phyloP scores from a whole-genome alignment of 2,329 filamentous ascomycete species.

The Thelonectria blattea region DNA sequence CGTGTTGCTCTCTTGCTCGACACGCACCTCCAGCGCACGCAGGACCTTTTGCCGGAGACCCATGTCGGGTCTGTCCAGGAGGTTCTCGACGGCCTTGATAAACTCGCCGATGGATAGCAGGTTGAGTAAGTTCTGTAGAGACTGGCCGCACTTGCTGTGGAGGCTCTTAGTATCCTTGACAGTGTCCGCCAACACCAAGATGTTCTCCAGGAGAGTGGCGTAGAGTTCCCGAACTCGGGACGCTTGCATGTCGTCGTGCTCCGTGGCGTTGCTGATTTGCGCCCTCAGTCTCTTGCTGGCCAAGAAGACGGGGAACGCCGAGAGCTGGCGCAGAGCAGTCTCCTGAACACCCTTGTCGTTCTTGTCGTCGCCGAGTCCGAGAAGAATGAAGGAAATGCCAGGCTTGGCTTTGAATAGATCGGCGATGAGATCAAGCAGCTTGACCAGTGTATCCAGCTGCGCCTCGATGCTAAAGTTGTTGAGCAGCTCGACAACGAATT shows the following conservation, averaged over 20 bases:
- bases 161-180: constrained; percentile 63
- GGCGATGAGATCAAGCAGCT: constrained; percentile 74
- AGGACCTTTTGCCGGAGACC: constrained; percentile 81
- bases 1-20: constrained; percentile 73
- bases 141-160: constrained; percentile 67
- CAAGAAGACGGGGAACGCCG: constrained; percentile 63
- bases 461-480: constrained; percentile 73
- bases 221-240: constrained; percentile 73
- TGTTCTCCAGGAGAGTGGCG: constrained; percentile 69
- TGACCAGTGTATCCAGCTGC: constrained; percentile 80
- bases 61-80: constrained; percentile 78
- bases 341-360: constrained; percentile 56
- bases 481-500: constrained; percentile 78
- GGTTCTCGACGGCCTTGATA: constrained; percentile 81
- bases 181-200: constrained; percentile 69
- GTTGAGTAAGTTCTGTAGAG: constrained; percentile 80
- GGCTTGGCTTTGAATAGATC: constrained; percentile 81
- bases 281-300: constrained; percentile 62
- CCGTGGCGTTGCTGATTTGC: constrained; percentile 63
- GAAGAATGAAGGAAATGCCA: constrained; percentile 72
- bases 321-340: constrained; percentile 60
- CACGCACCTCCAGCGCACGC: constrained; percentile 78
- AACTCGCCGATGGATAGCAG: constrained; percentile 88
- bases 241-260: constrained; percentile 68
- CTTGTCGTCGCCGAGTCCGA: constrained; percentile 61